These are phyloP conservation scores for Fraxinus albicans DNA, from an alignment of 305 asterid genomes.

Conservation along the genomic window DNA sequence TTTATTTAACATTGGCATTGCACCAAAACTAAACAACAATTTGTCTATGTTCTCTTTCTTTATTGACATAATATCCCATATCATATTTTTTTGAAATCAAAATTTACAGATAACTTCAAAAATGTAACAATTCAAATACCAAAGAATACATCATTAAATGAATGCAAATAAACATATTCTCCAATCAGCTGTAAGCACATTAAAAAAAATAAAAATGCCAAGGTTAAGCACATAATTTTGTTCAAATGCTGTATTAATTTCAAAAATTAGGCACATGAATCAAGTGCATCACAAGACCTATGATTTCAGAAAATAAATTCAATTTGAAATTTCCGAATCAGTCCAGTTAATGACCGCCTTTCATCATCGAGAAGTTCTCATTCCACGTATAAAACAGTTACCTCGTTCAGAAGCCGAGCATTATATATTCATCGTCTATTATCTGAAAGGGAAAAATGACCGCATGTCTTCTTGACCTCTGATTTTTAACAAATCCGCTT, in stretches of 20 bases:
- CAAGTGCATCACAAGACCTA: not conserved
- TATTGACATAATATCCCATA: not conserved
- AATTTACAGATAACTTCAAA: not conserved
- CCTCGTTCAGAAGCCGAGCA: slow-evolving; percentile 5
- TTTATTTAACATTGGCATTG: not conserved
- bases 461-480: not conserved
- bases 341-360: not conserved
- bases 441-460: slow-evolving; percentile 13
- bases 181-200: not conserved
- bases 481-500: not conserved
- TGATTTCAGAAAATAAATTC: not conserved
- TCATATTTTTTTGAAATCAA: not conserved
- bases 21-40: not conserved
- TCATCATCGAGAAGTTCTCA: not conserved
- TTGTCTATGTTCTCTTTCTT: not conserved
- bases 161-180: not conserved
- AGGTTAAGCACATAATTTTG: not conserved
- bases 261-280: not conserved
- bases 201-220: not conserved
- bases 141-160: not conserved
- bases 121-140: not conserved
- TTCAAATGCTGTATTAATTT: slow-evolving; percentile 3
- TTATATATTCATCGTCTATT: not conserved
- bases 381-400: not conserved
- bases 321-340: not conserved